Evolutionary conservation across 2,329 filamentous ascomycete genomes (phyloP), one percentile per base, ranked within the genome.

Genomic region (Pseudogymnoascus pannorum): DNA sequence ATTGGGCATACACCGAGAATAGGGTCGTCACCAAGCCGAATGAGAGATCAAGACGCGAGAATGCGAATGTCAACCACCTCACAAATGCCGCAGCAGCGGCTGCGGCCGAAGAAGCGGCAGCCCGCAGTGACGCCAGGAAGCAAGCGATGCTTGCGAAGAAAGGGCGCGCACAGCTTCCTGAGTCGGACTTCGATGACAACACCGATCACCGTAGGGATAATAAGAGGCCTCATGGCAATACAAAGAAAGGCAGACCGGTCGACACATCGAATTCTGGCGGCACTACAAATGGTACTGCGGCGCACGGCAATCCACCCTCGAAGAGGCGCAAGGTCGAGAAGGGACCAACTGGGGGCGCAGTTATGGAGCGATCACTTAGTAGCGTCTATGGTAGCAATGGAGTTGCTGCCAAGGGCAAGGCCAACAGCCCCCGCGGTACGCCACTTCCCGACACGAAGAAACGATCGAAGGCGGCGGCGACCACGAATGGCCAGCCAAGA

Each of bases 1-100:
- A 99, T 74, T 99, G 94, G 94, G 94, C 93, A 57, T 97, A 97
- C 73, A 89, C 90, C 18, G 89, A 93, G 68, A 91, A 91, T 70
- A 88, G 93, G 66, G 82, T 85, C 33, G 78, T 78, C 33, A 82
- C 81, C 68, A 78, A 81, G n/a, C 78, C 83, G 22, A 85, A 86
- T 31, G 90, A 95, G 72, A 82, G 88, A 24, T 87, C 88, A 57
- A 83, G 91, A 63, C 85, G 91, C 65, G 92, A 96, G 71, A 89
- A 88, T 20, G 89, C 88, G 9, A 83, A 88, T 20, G 86, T 85
- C 38, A 89, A 92, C 67, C 90, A 80, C 64, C 69, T 85, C 51
- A 78, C 81, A 4, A 81, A 91, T 20, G 89, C 89, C 1, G 88
- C 88, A 11, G 87, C 87, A 62, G 86, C 88, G 64, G 81, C 89